phyloP scores from a whole-genome alignment of 352 stramenopile genomes.

The Phytophthora syringae region DNA sequence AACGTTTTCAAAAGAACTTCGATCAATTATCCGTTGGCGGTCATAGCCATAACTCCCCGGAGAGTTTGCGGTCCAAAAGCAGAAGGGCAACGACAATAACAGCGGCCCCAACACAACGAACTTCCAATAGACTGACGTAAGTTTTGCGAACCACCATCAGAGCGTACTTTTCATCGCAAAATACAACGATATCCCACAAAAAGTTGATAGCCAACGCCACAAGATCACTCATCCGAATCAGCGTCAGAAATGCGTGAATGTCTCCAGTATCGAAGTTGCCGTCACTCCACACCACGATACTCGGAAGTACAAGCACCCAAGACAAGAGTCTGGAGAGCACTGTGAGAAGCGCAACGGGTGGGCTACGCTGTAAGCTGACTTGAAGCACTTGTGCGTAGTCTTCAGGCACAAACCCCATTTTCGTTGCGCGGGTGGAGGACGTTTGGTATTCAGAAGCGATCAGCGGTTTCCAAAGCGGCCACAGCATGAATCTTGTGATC shows the following conservation, averaged over 20 bases:
- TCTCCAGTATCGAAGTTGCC: conserved; percentile 25
- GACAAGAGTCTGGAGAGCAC: conserved; percentile 48
- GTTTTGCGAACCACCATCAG: conserved; percentile 36
- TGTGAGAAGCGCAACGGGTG: conserved; percentile 41
- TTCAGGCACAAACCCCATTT: conserved; percentile 36
- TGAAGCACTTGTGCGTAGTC: conserved; percentile 49
- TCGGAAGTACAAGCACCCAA: conserved; percentile 59
- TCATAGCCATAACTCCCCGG: conserved; percentile 13
- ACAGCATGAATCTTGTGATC: conserved; percentile 38
- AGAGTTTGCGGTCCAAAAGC: conserved; percentile 10
- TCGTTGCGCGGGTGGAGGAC: conserved; percentile 34
- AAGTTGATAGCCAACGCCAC: conserved; percentile 45
- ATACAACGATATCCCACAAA: conserved; percentile 43
- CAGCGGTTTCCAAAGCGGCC: conserved; percentile 37
- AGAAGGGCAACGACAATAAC: conserved; percentile 9
- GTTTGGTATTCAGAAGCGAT: conserved; percentile 21
- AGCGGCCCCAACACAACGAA: conserved; percentile 30
- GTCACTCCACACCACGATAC: conserved; percentile 36
- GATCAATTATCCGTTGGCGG: conserved; percentile 29
- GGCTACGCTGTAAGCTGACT: conserved; percentile 46
- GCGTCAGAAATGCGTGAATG: conserved; percentile 43
- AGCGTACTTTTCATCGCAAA: conserved; percentile 32
- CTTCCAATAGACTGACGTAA: conserved; percentile 40
- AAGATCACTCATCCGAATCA: conserved; percentile 44
- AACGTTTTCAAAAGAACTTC: conserved; percentile 22